Conservation (phyloP, 768 basidiomycete species). For the Coprinopsis sp. region DNA sequence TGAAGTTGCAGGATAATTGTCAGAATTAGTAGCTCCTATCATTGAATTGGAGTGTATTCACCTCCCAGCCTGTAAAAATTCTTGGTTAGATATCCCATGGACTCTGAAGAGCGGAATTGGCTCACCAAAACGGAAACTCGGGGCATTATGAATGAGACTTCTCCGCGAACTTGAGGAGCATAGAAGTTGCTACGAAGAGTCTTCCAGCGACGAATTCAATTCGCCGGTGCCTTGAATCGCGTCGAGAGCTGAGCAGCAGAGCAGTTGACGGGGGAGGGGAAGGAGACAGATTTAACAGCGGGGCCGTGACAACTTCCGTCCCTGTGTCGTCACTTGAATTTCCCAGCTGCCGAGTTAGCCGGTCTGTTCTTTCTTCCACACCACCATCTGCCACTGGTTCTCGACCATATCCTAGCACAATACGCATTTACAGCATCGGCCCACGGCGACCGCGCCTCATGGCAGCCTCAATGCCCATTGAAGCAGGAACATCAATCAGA, state of each 20-base stretch:
- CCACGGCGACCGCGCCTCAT: neutral
- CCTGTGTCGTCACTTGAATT: too few species aligned
- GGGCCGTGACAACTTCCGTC: too few species aligned
- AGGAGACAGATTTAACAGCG: too few species aligned
- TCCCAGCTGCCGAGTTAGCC: too few species aligned
- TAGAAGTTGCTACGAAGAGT: neutral
- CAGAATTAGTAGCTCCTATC: slow-evolving; percentile 9
- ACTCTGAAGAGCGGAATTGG: slow-evolving; percentile 11
- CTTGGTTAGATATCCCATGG: neutral
- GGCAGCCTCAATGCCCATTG: neutral
- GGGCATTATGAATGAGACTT: slow-evolving; percentile 28
- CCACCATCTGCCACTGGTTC: too few species aligned
- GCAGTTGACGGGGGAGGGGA: too few species aligned
- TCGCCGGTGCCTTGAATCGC: neutral
- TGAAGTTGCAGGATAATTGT: neutral
- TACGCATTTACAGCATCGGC: neutral
- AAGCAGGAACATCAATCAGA: neutral
- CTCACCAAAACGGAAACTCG: slow-evolving; percentile 49
- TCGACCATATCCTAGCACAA: too few species aligned
- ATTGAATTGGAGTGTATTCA: slow-evolving; percentile 24
- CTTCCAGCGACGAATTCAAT: neutral
- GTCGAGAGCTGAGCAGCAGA: neutral
- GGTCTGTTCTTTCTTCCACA: too few species aligned
- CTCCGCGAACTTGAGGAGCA: neutral
- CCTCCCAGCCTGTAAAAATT: slow-evolving; percentile 54